Evolutionary conservation across 768 basidiomycete genomes (phyloP).

Genomic region (Termitomyces sp.): DNA sequence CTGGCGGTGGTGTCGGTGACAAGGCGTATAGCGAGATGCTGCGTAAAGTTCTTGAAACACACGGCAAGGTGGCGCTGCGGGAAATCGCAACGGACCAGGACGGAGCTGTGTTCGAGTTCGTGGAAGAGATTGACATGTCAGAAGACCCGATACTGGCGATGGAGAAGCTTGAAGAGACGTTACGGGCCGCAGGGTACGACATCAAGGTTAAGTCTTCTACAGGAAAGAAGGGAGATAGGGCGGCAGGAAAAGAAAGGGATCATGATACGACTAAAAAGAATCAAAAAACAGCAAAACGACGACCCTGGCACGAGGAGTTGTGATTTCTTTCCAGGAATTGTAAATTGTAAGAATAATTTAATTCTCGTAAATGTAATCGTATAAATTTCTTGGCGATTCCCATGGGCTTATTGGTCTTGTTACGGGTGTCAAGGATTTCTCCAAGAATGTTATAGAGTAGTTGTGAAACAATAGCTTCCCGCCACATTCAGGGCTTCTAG

Average conservation of each 20-base stretch:
- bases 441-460: background rate
- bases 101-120: conserved; percentile 37
- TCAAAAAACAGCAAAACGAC: conserved; percentile 11
- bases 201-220: conserved; percentile 27
- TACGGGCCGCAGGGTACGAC: conserved; percentile 52
- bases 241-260: conserved; percentile 22
- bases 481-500: conserved; percentile 10
- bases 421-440: background rate
- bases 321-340: conserved; percentile 6
- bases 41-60: conserved; percentile 33
- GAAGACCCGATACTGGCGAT: conserved; percentile 30
- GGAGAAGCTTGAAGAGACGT: conserved; percentile 41
- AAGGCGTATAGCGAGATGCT: conserved; percentile 27
- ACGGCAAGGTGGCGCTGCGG: conserved; percentile 35
- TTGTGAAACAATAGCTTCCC: conserved; percentile 1
- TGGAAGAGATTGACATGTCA: conserved; percentile 39
- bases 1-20: conserved; percentile 12
- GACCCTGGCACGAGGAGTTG: conserved; percentile 15
- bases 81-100: conserved; percentile 33
- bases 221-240: conserved; percentile 18
- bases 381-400: background rate
- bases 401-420: background rate
- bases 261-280: conserved; percentile 9
- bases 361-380: background rate
- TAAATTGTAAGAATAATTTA: conserved; percentile 9